Evolutionary conservation across 164 flowering plant genomes (phyloP), one percentile per base, ranked within the genome.

Genomic region (Kalanchoe fedtschenkoi): DNA sequence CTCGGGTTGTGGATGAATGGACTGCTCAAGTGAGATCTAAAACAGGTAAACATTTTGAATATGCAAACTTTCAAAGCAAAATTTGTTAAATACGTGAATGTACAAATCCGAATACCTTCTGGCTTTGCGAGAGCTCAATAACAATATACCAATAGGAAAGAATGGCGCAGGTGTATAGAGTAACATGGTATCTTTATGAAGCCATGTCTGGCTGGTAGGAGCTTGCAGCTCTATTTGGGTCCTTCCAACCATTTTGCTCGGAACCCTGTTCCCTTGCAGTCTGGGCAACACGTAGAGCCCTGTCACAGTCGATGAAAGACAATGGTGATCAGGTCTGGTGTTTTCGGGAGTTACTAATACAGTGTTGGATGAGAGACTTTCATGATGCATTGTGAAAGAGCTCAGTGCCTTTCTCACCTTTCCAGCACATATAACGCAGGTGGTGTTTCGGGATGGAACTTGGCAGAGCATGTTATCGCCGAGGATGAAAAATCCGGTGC

Each of bases 391-490:
- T 26, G 6, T n/a, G n/a, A n/a, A 44, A 44, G 0, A 44, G 21
- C 6, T n/a, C 24, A 26, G 16, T 22, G n/a, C n/a, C n/a, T n/a
- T n/a, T 14, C 22, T 62, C 74, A 87, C 96, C 98, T 85, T 83
- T 69, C 98, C 98, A 59, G 89, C 64, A 75, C 98, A 89, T 24
- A 90, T 90, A 7, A 90, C 85, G 71, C 98, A 93, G 53, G 70
- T 78, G 7, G 86, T 82, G 79, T 79, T 86, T 69, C 85, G 81
- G 10, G 96, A 89, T 53, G 90, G 95, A 22, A 88, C 95, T 81
- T 88, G 78, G 58, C 97, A 92, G 38, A 92, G 95, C 96, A 89
- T 89, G 74, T 88, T 90, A 66, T 93, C 89, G 15, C 98, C 98
- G 47, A 93, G 76, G 32, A 93, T 82, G 66, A 93, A 93, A 77